Evolutionary conservation across 108 stramenopile genomes (phyloP).

Genomic region (Nitzschia inconspicua): DNA sequence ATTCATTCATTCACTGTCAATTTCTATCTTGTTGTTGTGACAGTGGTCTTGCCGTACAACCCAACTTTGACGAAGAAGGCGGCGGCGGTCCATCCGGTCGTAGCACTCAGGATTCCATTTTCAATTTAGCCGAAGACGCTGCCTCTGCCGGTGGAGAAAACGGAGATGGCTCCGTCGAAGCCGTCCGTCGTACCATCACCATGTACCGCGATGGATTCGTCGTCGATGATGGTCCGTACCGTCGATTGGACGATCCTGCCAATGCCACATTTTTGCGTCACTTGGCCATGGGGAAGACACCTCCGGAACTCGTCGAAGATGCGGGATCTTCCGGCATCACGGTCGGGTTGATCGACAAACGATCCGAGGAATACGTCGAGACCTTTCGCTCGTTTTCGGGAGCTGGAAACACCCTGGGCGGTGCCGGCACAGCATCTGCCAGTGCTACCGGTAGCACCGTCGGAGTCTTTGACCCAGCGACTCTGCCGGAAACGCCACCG

Average conservation of each 20-base stretch:
- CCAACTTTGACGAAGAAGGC: slow-evolving; percentile 39
- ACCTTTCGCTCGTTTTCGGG: slow-evolving; percentile 53
- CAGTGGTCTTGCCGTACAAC: slow-evolving; percentile 83
- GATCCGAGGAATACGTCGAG: slow-evolving; percentile 75
- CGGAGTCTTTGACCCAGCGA: slow-evolving; percentile 43
- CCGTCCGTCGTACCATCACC: slow-evolving; percentile 75
- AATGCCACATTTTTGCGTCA: slow-evolving; percentile 84
- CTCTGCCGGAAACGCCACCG: slow-evolving; percentile 15
- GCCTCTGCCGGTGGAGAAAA: slow-evolving; percentile 6
- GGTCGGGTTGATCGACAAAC: slow-evolving; percentile 78
- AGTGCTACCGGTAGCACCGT: slow-evolving; percentile 22
- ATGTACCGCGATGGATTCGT: slow-evolving; percentile 95
- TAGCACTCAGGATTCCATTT: slow-evolving; percentile 36
- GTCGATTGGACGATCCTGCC: slow-evolving; percentile 82
- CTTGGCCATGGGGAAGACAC: slow-evolving; percentile 77
- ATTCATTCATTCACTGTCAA: not conserved
- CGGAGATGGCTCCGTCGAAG: slow-evolving; percentile 9
- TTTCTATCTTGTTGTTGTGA: not conserved
- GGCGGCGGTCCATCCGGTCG: not conserved
- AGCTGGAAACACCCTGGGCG: slow-evolving; percentile 29
- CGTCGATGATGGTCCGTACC: slow-evolving; percentile 92
- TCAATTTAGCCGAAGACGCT: slow-evolving; percentile 53
- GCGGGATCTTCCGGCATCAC: slow-evolving; percentile 43
- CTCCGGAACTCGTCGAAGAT: slow-evolving; percentile 48
- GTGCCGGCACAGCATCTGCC: slow-evolving; percentile 6